These are phyloP conservation scores for Melanomma pulvis-pyrius DNA, from an alignment of 495 filamentous ascomycete genomes.

Conservation along the genomic window DNA sequence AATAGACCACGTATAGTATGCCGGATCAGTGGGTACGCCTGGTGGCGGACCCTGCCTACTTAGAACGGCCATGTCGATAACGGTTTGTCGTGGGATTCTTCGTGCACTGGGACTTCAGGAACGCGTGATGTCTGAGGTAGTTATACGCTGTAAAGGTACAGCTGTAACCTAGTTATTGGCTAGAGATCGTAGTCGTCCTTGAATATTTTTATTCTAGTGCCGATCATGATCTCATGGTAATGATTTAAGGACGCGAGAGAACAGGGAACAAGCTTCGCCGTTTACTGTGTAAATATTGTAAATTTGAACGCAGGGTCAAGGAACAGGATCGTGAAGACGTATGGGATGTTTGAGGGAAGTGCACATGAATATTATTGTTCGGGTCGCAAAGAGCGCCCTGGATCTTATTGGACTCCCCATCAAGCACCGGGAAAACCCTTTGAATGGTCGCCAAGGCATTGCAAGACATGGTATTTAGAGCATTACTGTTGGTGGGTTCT, in stretches of 20 bases:
- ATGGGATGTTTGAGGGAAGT: neutral
- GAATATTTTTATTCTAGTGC: neutral
- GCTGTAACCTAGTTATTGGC: neutral
- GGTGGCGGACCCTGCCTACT: slow-evolving; percentile 13
- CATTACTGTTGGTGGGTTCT: neutral
- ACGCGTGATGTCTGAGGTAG: neutral
- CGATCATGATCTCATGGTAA: neutral
- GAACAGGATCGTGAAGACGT: neutral
- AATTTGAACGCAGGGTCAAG: slow-evolving; percentile 1
- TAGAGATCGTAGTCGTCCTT: neutral
- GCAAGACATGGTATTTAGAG: neutral
- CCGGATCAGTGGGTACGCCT: slow-evolving; percentile 12
- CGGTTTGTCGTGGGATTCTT: neutral
- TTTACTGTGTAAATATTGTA: neutral
- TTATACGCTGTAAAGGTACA: neutral
- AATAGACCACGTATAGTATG: slow-evolving; percentile 16
- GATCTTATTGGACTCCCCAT: neutral
- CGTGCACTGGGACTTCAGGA: neutral
- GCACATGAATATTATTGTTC: neutral
- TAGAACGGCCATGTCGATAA: slow-evolving; percentile 6
- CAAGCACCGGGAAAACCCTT: neutral
- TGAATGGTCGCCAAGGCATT: neutral
- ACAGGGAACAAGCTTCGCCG: neutral
- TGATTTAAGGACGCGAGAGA: neutral
- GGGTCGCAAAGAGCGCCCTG: neutral